Evolutionary conservation across 371 early-diverging fungal species (phyloP), one percentile per base, ranked within the genome.

Genomic region (Mortierella sp.): DNA sequence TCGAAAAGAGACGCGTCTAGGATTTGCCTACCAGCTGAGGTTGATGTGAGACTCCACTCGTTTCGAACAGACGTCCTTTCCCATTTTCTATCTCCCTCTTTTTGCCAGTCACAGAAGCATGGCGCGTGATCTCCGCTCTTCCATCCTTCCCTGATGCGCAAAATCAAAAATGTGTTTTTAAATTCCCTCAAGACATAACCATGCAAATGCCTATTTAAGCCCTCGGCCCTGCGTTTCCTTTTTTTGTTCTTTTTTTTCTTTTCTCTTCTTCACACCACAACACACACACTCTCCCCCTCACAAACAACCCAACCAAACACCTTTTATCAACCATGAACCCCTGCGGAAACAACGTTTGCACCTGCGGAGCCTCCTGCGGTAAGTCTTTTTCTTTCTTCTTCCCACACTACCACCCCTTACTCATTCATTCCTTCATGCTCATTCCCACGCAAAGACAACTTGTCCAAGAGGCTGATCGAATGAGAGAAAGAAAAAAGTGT

Each of bases 291-390:
- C 41, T 22, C 40, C 43, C 65, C 43, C 31, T 31, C 66, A 45
- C 45, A 22, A 19, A 22, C 64, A 63, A 41, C 50, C 68, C 14
- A 29, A 52, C 50, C 24, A 24, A 44, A 67, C n/a, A 52, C 29
- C 24, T 14, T 34, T 41, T 55, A 50, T 11, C 50, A 47, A 79
- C 14, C 64, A 79, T 75, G 80, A 75, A 79, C 80, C 80, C 80
- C 76, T 79, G 80, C 76, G 80, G 80, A 80, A 80, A 80, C 76
- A 64, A 66, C 70, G 70, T 73, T 79, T 79, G 80, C 80, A 75
- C 80, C 69, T 79, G 80, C 63, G 80, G 80, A 50, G 64, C 80
- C 73, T 45, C 68, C 48, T 79, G 80, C 72, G 76, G 80, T 79
- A 75, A 53, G 80, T 75, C 22, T 8, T 14, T 26, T 61, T 47